These are phyloP conservation scores for Nannochloris sp. DNA, from an alignment of 139 green algal species.

Conservation along the genomic window DNA sequence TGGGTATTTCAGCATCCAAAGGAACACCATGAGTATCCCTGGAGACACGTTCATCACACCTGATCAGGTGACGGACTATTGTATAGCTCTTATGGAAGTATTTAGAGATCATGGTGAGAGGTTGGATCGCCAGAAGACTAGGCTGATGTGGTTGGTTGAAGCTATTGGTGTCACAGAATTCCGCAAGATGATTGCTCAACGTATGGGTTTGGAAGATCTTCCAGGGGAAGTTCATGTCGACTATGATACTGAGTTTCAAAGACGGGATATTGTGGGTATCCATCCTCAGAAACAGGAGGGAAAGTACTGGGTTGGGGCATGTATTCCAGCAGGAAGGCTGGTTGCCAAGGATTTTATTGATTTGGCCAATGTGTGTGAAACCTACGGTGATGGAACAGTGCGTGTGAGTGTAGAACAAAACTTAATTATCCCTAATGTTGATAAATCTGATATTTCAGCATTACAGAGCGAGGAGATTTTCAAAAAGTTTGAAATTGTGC, in stretches of 20 bases:
- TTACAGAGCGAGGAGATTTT: slow-evolving; percentile 86
- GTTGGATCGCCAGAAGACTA: slow-evolving; percentile 78
- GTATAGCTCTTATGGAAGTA: slow-evolving; percentile 61
- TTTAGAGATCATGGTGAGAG: slow-evolving; percentile 84
- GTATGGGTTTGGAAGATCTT: slow-evolving; percentile 54
- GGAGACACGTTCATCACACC: slow-evolving; percentile 70
- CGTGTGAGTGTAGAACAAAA: slow-evolving; percentile 95
- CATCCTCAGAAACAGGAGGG: slow-evolving; percentile 83
- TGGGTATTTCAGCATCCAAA: slow-evolving; percentile 89
- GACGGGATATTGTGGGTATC: slow-evolving; percentile 78
- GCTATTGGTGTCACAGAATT: slow-evolving; percentile 68
- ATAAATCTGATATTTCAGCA: slow-evolving; percentile 64
- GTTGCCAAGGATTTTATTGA: slow-evolving; percentile 66
- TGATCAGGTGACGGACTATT: slow-evolving; percentile 67
- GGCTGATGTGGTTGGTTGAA: slow-evolving; percentile 96
- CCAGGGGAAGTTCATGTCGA: slow-evolving; percentile 34
- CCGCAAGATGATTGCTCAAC: slow-evolving; percentile 49
- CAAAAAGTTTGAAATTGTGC: slow-evolving; percentile 47
- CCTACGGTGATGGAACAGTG: slow-evolving; percentile 78
- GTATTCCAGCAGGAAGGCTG: slow-evolving; percentile 80
- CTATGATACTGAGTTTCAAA: slow-evolving; percentile 53
- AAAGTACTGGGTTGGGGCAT: slow-evolving; percentile 58
- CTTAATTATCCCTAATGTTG: slow-evolving; percentile 83
- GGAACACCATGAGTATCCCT: slow-evolving; percentile 81
- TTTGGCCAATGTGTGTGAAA: slow-evolving; percentile 67